Conservation (phyloP, 2,329 filamentous ascomycete species). For the Calycina herbarum region DNA sequence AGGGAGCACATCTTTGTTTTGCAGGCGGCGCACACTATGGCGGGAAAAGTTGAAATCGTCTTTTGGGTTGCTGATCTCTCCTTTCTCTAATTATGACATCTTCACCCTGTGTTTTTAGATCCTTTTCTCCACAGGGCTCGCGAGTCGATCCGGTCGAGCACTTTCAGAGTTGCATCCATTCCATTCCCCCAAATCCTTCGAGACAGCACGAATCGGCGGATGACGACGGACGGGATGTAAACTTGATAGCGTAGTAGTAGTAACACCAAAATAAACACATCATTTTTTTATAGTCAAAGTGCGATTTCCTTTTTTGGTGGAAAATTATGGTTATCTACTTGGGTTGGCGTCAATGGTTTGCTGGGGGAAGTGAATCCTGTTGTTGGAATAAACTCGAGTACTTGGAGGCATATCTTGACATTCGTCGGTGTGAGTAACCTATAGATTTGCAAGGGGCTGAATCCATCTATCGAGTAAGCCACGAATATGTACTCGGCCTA, state of each 20-base stretch:
- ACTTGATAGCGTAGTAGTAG: conserved; percentile 6
- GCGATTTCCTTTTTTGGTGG: too few species aligned
- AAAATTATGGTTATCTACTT: too few species aligned
- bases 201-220: conserved; percentile 6
- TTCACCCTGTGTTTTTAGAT: conserved; percentile 36
- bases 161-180: conserved; percentile 2
- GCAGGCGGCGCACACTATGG: conserved; percentile 24
- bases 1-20: conserved; percentile 23
- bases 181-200: neutral
- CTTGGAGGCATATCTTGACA: too few species aligned
- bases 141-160: conserved; percentile 4
- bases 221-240: conserved; percentile 2
- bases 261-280: neutral
- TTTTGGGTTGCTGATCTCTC: conserved; percentile 32
- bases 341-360: too few species aligned
- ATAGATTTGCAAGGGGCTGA: too few species aligned
- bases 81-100: conserved; percentile 31
- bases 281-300: neutral
- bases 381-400: too few species aligned
- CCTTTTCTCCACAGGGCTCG: conserved; percentile 11
- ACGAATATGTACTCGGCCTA: too few species aligned
- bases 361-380: too few species aligned
- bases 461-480: too few species aligned
- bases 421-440: too few species aligned
- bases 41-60: conserved; percentile 32